A percentile compares a stretch with the other conserved stretches of the same genome.
phyloP scores from a whole-genome alignment of 2,329 filamentous ascomycete genomes.

The Scedosporium apiospermum region DNA sequence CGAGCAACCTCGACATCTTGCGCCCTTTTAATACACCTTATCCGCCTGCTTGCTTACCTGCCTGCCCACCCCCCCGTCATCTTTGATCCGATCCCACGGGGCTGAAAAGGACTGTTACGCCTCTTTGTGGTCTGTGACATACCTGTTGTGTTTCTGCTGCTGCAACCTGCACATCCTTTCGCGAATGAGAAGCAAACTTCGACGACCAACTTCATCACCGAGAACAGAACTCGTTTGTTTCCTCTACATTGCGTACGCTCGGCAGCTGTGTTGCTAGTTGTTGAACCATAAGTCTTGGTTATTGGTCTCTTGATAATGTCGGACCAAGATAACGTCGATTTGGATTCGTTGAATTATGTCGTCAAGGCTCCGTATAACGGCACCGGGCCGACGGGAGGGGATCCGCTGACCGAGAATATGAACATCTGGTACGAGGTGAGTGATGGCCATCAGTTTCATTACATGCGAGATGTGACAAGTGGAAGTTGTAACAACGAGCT shows the following conservation, averaged over 20 bases:
- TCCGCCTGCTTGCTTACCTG: not conserved
- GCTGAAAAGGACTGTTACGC: too few relatives aligned
- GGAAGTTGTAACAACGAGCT: not conserved
- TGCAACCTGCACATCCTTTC: too few relatives aligned
- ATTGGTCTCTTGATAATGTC: not conserved
- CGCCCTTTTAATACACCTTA: not conserved
- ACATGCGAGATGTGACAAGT: not conserved
- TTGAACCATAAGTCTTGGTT: too few relatives aligned
- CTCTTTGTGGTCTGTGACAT: too few relatives aligned
- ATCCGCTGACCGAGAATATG: slow-evolving; percentile 58
- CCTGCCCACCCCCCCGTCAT: not conserved
- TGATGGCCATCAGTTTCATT: not conserved
- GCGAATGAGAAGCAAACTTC: too few relatives aligned
- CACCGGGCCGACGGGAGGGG: slow-evolving; percentile 53
- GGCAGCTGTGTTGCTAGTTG: too few relatives aligned
- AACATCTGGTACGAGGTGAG: slow-evolving; percentile 71
- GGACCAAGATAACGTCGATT: slow-evolving; percentile 24
- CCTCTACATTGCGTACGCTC: too few relatives aligned
- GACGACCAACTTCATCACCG: too few relatives aligned
- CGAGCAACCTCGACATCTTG: not conserved
- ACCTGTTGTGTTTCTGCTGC: too few relatives aligned
- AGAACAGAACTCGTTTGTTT: not conserved
- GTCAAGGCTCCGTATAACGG: slow-evolving; percentile 52
- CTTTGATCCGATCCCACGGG: too few relatives aligned
- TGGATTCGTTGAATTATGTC: slow-evolving; percentile 34